These are phyloP conservation scores for Ormosia emarginata DNA, from an alignment of 306 rosid genomes.

Conservation along the genomic window DNA sequence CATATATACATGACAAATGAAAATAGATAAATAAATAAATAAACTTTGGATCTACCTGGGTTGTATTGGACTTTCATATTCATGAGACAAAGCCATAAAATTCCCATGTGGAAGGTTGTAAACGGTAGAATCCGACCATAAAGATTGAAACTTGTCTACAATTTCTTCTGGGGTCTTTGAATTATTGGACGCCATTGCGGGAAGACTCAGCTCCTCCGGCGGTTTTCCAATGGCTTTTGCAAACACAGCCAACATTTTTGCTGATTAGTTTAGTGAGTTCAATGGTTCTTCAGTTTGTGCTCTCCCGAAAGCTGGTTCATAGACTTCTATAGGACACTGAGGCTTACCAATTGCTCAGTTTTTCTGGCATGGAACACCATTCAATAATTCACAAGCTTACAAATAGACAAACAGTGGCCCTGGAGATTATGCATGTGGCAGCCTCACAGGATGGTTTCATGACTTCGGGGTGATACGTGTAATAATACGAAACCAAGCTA, in stretches of 20 bases:
- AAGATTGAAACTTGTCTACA: slow-evolving; percentile 24
- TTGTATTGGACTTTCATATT: slow-evolving; percentile 27
- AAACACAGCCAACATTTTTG: slow-evolving; percentile 51
- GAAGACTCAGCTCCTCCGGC: slow-evolving; percentile 52
- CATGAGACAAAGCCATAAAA: slow-evolving; percentile 49
- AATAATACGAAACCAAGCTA: neutral
- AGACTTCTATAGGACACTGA: neutral
- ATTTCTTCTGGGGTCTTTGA: slow-evolving; percentile 40
- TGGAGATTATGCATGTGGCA: slow-evolving; percentile 36
- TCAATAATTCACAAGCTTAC: neutral
- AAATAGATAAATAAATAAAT: neutral
- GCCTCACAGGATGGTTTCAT: neutral
- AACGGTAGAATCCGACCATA: slow-evolving; percentile 30
- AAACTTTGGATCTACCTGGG: slow-evolving; percentile 42
- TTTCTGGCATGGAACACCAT: neutral
- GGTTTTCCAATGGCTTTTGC: slow-evolving; percentile 50
- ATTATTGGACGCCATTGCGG: slow-evolving; percentile 21
- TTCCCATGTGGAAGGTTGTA: slow-evolving; percentile 46
- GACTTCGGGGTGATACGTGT: slow-evolving; percentile 29
- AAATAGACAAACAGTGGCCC: slow-evolving; percentile 13
- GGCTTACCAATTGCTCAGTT: neutral
- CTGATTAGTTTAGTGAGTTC: neutral
- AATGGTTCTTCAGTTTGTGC: neutral
- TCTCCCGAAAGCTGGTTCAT: neutral
- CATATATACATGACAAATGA: neutral